phyloP scores from a whole-genome alignment of 2,329 filamentous ascomycete genomes.

The Sporothrix schenckii region DNA sequence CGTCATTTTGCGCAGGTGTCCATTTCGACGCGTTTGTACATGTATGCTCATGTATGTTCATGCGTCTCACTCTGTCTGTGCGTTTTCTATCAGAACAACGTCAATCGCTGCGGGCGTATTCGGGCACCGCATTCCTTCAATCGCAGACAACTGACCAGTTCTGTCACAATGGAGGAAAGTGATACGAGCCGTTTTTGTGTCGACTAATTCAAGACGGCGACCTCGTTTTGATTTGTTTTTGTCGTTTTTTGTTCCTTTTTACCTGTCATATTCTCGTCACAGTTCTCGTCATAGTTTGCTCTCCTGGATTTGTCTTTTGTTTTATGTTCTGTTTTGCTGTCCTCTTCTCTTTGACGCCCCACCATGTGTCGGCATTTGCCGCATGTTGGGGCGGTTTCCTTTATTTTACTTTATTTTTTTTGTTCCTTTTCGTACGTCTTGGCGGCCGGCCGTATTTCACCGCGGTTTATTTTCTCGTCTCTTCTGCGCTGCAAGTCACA shows the following conservation, averaged over 20 bases:
- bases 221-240: background rate
- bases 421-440: background rate
- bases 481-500: background rate
- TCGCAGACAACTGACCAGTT: no score
- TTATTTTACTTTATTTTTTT: background rate
- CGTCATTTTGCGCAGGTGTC: slow-evolving; percentile 18
- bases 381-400: slow-evolving; percentile 10
- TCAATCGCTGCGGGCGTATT: no score
- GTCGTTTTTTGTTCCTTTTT: background rate
- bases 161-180: background rate
- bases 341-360: no score
- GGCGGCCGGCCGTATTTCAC: background rate
- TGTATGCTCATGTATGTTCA: background rate
- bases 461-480: background rate
- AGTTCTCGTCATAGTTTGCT: background rate
- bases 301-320: background rate
- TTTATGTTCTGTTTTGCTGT: background rate
- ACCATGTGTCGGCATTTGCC: background rate
- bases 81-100: background rate
- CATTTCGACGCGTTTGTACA: no score
- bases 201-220: background rate
- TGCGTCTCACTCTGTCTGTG: background rate
- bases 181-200: background rate
- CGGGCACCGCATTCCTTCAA: no score
- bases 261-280: background rate